A percentile compares a stretch with the other conserved stretches of the same genome.
Evolutionary conservation across 495 filamentous ascomycete species (phyloP).

Genomic region (Penicillium macrosclerotiorum): DNA sequence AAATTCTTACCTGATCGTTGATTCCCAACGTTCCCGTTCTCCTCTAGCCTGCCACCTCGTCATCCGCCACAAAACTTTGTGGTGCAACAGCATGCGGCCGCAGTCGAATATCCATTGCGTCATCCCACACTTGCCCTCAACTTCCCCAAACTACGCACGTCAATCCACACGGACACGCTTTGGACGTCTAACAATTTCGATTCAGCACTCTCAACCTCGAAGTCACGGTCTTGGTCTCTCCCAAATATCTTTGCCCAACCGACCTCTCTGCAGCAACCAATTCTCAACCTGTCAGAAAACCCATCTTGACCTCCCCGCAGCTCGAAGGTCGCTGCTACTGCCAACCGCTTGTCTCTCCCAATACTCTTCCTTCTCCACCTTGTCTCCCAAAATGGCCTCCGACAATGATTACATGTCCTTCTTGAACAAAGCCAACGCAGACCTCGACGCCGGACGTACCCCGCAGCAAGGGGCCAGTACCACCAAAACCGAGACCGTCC

Average conservation of each 20-base stretch:
- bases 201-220: constrained; percentile 1
- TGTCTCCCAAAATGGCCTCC: constrained; percentile 57
- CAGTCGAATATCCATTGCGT: constrained; percentile 35
- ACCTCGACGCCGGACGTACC: constrained; percentile 48
- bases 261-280: neutral
- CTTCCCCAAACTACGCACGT: constrained; percentile 14
- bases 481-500: constrained; percentile 50
- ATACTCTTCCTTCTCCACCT: constrained; percentile 19
- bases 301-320: constrained; percentile 13
- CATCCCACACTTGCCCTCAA: constrained; percentile 32
- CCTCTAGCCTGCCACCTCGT: too few relatives aligned
- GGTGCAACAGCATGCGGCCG: constrained; percentile 13
- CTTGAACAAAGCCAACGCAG: constrained; percentile 78
- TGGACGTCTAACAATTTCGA: neutral
- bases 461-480: constrained; percentile 25
- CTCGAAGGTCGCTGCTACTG: neutral
- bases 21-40: too few relatives aligned
- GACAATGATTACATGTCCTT: constrained; percentile 81
- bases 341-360: constrained; percentile 1
- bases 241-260: neutral
- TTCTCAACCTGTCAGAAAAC: neutral
- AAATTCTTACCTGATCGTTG: too few relatives aligned
- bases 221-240: neutral
- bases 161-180: neutral
- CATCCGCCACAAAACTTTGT: constrained; percentile 3